Evolutionary conservation across 2,329 filamentous ascomycete species (phyloP), one percentile per base, ranked within the genome.

Genomic region (Camptophora hylomeconis): DNA sequence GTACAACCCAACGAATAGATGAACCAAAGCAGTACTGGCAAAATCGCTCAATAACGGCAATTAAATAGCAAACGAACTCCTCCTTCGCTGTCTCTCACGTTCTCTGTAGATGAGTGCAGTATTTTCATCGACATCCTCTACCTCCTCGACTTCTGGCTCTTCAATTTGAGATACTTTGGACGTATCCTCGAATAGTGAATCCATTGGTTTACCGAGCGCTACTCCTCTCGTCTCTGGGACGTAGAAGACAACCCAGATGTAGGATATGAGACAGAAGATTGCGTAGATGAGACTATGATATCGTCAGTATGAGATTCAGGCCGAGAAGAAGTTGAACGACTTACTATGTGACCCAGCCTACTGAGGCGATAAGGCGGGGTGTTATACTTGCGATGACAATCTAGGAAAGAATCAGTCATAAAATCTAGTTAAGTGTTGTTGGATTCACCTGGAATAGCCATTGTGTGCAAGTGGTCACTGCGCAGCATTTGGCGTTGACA

Each of bases 391-490:
- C 37, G 15, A 39, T 34, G 20, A 39, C n/a, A 16, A 37, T 37
- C 24, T n/a, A n/a, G n/a, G n/a, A n/a, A n/a, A n/a, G n/a, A n/a
- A n/a, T n/a, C n/a, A n/a, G n/a, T n/a, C n/a, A n/a, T n/a, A n/a
- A n/a, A n/a, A n/a, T n/a, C n/a, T n/a, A n/a, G n/a, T n/a, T n/a
- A n/a, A n/a, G n/a, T n/a, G n/a, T n/a, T n/a, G n/a, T n/a, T n/a
- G n/a, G n/a, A n/a, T n/a, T n/a, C n/a, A n/a, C n/a, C n/a, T 37
- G 37, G 17, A 25, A 31, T 10, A 34, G 20, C 37, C 37, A 39
- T 26, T 35, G 37, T 7, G 31, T 34, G 26, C 23, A 36, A 9
- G 37, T 39, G 26, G 34, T 39, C 7, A 37, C 15, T 15, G 37
- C 33, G 21, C 37, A 38, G 20, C 28, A 31, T 27, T 33, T 16